These are phyloP conservation scores for Trichoderma sp. DNA, from an alignment of 2,329 filamentous ascomycete genomes.

Conservation along the genomic window DNA sequence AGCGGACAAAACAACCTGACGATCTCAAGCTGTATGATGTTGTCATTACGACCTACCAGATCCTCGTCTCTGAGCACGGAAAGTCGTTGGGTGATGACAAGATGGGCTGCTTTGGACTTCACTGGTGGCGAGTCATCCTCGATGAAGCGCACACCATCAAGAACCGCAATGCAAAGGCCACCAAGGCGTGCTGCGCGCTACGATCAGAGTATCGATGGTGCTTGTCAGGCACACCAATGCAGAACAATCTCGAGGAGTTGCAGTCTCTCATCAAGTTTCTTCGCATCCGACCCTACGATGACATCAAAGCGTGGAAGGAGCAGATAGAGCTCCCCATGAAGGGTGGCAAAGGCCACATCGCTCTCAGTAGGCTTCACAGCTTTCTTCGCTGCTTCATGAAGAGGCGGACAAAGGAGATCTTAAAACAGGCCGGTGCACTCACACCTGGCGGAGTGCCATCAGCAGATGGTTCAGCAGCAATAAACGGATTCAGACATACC, in stretches of 20 bases:
- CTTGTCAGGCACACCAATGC: conserved; percentile 92
- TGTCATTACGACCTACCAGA: conserved; percentile 96
- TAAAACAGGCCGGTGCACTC: conserved; percentile 80
- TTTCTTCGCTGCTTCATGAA: conserved; percentile 96
- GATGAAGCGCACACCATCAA: conserved; percentile 99
- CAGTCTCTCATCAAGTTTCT: conserved; percentile 93
- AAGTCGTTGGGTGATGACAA: conserved; percentile 63
- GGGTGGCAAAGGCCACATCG: conserved; percentile 81
- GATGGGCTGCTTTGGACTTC: conserved; percentile 81
- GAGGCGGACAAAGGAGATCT: conserved; percentile 93
- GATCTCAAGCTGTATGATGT: conserved; percentile 86
- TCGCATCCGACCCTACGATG: conserved; percentile 85
- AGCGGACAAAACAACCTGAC: conserved; percentile 72
- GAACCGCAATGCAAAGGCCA: conserved; percentile 93
- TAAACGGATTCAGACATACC: conserved; percentile 81
- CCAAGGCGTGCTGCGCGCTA: conserved; percentile 84
- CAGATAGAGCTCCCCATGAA: conserved; percentile 89
- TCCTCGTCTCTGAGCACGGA: conserved; percentile 85
- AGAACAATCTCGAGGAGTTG: conserved; percentile 95
- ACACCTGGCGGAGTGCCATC: conserved; percentile 68
- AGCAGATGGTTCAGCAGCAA: conserved; percentile 49
- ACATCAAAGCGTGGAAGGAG: conserved; percentile 82
- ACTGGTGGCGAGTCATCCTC: conserved; percentile 93
- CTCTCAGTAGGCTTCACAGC: conserved; percentile 80
- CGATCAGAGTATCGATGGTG: conserved; percentile 92